These are phyloP conservation scores for Trametes pubescens DNA, from an alignment of 1,284 basidiomycete genomes.

Conservation along the genomic window DNA sequence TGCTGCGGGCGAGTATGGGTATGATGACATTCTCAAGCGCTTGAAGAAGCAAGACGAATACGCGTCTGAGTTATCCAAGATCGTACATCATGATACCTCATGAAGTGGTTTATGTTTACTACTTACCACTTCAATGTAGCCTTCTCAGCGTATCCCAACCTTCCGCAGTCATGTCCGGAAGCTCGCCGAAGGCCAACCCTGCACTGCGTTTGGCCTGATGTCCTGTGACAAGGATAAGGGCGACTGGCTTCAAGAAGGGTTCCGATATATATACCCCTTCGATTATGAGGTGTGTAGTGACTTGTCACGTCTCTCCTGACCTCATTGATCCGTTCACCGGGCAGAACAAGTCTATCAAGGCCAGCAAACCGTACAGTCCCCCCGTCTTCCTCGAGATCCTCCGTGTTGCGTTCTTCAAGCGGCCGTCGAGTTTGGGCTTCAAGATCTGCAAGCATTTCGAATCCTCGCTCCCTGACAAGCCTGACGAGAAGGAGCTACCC, in stretches of 20 bases:
- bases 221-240: not conserved
- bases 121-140: not conserved
- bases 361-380: not conserved
- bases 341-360: slow-evolving; percentile 1
- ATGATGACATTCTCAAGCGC: slow-evolving; percentile 3
- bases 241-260: slow-evolving; percentile 7
- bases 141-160: slow-evolving; percentile 3
- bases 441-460: not conserved
- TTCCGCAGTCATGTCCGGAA: slow-evolving; percentile 2
- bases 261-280: slow-evolving; percentile 9
- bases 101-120: not conserved
- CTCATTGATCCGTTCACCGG: not conserved
- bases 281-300: slow-evolving; percentile 8
- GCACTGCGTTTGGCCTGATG: not conserved
- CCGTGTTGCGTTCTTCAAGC: slow-evolving; percentile 13
- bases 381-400: slow-evolving; percentile 12
- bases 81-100: not conserved
- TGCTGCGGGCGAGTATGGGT: not conserved
- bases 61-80: not conserved
- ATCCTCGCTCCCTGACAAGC: slow-evolving; percentile 5
- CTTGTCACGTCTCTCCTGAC: not conserved
- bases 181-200: not conserved
- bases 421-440: slow-evolving; percentile 4
- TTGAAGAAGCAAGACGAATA: slow-evolving; percentile 8
- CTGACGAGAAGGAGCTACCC: slow-evolving; percentile 25